Percentiles rank a stretch among this genome's conserved stretches.
These are phyloP conservation scores for Pseudozyma tsukubaensis DNA, from an alignment of 1,284 basidiomycete genomes.

Conservation along the genomic window DNA sequence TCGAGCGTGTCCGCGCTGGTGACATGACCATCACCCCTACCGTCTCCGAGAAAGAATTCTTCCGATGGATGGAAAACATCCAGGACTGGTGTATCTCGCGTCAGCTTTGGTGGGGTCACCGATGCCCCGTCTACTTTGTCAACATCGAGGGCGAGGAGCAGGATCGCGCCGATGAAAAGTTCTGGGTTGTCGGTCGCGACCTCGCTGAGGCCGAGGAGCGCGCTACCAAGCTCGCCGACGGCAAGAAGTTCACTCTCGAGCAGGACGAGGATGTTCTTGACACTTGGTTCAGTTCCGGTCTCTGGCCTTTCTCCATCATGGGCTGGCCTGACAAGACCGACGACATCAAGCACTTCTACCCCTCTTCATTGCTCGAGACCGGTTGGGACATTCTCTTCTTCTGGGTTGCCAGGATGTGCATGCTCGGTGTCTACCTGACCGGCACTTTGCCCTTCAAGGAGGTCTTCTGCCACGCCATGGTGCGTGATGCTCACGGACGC, in stretches of 20 bases:
- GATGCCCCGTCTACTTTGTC: constrained; percentile 94
- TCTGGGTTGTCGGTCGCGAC: constrained; percentile 87
- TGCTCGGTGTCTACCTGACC: constrained; percentile 91
- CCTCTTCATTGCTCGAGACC: constrained; percentile 89
- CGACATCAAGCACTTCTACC: constrained; percentile 78
- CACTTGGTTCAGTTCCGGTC: constrained; percentile 98
- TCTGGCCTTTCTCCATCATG: constrained; percentile 98
- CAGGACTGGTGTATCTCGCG: constrained; percentile 99
- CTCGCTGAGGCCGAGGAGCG: constrained; percentile 83
- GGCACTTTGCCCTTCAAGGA: constrained; percentile 93
- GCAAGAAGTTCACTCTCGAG: constrained; percentile 79
- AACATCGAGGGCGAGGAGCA: constrained; percentile 82
- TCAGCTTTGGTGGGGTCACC: constrained; percentile 99
- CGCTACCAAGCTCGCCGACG: constrained; percentile 80
- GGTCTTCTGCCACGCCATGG: constrained; percentile 99
- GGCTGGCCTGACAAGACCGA: constrained; percentile 84
- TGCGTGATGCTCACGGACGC: constrained; percentile 95
- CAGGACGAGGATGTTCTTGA: constrained; percentile 99
- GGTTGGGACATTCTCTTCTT: constrained; percentile 99
- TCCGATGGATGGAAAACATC: constrained; percentile 92
- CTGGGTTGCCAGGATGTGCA: constrained; percentile 99
- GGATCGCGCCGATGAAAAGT: constrained; percentile 71
- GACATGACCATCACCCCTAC: constrained; percentile 78
- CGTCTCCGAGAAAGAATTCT: constrained; percentile 92
- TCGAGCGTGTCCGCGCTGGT: constrained; percentile 78